These are phyloP conservation scores for Forsythia suspensa DNA, from an alignment of 257 asterid species.

Conservation along the genomic window DNA sequence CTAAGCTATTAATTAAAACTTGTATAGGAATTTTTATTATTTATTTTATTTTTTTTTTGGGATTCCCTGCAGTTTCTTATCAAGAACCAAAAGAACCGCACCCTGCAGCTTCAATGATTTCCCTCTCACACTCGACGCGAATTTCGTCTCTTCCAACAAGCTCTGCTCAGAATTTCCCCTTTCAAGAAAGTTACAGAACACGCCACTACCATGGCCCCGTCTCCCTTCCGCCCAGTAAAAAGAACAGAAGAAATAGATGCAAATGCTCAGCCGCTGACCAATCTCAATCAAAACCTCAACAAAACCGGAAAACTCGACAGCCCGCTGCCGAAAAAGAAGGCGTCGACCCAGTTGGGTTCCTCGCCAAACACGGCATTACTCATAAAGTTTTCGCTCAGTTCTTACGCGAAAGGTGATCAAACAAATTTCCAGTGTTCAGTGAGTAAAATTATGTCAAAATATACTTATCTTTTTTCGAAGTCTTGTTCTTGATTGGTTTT, in stretches of 20 bases:
- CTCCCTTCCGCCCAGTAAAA: conserved; percentile 18
- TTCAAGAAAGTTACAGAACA: neutral
- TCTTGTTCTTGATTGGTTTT: too few relatives aligned
- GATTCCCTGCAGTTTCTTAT: neutral
- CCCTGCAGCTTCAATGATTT: conserved; percentile 31
- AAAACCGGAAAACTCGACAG: conserved; percentile 34
- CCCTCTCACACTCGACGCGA: conserved; percentile 32
- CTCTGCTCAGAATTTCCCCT: conserved; percentile 13
- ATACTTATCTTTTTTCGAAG: neutral
- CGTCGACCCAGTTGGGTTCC: conserved; percentile 88
- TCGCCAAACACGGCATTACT: conserved; percentile 60
- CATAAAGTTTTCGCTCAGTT: conserved; percentile 75
- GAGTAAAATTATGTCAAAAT: too few relatives aligned
- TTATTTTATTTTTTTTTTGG: neutral
- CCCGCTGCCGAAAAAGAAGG: conserved; percentile 41
- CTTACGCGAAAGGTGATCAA: conserved; percentile 79
- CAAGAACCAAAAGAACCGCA: neutral
- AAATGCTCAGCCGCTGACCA: conserved; percentile 43
- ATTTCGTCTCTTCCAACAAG: conserved; percentile 17
- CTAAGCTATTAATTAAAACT: too few relatives aligned
- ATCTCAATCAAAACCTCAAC: conserved; percentile 31
- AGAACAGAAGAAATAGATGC: conserved; percentile 1
- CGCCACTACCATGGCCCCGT: conserved; percentile 15
- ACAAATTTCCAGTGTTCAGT: neutral
- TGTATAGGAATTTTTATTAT: too few relatives aligned